phyloP scores from a whole-genome alignment of 495 filamentous ascomycete species.

The Trichoderma orchidacearum region DNA sequence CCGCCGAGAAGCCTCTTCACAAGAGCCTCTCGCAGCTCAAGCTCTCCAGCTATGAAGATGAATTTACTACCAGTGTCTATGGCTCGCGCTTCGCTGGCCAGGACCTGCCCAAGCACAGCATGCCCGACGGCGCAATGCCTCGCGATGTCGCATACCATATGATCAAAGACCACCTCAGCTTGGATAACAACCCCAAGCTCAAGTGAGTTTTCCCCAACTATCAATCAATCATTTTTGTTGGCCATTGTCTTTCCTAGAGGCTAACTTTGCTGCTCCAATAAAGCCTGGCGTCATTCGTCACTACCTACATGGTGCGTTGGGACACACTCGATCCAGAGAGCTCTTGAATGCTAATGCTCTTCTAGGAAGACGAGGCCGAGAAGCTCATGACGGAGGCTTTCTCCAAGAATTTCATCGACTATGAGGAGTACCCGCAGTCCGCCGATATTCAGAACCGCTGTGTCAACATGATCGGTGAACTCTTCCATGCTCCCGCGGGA shows the following conservation, averaged over 20 bases:
- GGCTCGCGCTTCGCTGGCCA: conserved; percentile 66
- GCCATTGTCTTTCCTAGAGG: too few relatives aligned
- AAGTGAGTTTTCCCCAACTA: conserved; percentile 39
- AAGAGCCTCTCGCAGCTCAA: conserved; percentile 1
- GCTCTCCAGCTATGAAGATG: not conserved
- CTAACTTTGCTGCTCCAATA: not conserved
- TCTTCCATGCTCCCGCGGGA: conserved; percentile 58
- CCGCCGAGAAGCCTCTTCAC: not conserved
- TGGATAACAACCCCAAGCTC: conserved; percentile 81
- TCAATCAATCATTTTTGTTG: too few relatives aligned
- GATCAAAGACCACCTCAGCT: conserved; percentile 86
- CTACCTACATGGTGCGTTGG: conserved; percentile 68
- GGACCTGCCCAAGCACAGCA: conserved; percentile 67
- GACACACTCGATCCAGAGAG: not conserved
- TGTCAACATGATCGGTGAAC: conserved; percentile 82
- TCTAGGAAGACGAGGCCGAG: conserved; percentile 75
- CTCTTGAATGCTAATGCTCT: not conserved
- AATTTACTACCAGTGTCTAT: conserved; percentile 65
- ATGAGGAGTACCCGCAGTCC: conserved; percentile 80
- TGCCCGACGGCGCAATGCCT: conserved; percentile 86
- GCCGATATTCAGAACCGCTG: conserved; percentile 89
- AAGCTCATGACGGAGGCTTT: conserved; percentile 81
- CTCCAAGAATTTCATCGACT: conserved; percentile 89
- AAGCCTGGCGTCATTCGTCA: conserved; percentile 68
- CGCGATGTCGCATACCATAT: conserved; percentile 82